These are phyloP conservation scores for Choanephora cucurbitarum DNA, from an alignment of 371 early-diverging fungal genomes.

Conservation along the genomic window DNA sequence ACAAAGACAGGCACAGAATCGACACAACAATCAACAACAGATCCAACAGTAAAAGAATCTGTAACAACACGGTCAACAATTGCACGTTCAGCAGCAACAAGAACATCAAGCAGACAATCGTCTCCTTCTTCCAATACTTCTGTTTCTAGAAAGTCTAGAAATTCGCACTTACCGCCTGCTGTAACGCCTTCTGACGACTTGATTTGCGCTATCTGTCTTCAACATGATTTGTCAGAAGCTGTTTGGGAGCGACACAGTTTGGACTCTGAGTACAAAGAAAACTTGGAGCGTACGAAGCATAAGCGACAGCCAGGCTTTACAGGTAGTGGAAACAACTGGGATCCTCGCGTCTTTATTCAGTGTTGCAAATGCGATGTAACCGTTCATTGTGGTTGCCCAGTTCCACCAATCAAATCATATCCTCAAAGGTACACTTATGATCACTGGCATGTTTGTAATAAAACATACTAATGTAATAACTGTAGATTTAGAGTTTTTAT, in stretches of 20 bases:
- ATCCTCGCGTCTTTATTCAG: constrained; percentile 30
- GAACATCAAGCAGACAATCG: neutral
- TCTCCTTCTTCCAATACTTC: neutral
- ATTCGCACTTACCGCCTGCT: constrained; percentile 14
- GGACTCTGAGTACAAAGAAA: constrained; percentile 9
- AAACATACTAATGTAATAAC: neutral
- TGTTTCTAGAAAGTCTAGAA: constrained; percentile 23
- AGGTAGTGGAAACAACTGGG: constrained; percentile 21
- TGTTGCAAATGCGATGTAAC: constrained; percentile 15
- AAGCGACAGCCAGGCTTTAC: constrained; percentile 19
- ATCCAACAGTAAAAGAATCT: no score
- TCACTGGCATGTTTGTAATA: neutral
- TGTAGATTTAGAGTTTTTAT: constrained; percentile 16
- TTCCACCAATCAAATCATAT: constrained; percentile 20
- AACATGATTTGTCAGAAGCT: constrained; percentile 12
- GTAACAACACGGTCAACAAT: neutral
- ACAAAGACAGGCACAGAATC: no score
- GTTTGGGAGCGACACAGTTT: constrained; percentile 11
- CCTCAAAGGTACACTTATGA: constrained; percentile 15
- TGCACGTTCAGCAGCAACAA: no score
- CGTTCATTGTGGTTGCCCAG: constrained; percentile 27
- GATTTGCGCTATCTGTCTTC: constrained; percentile 18
- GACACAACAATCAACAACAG: no score
- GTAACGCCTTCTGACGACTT: constrained; percentile 12
- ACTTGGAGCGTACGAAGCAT: constrained; percentile 13